Percentiles rank a stretch among this genome's conserved stretches.
Conservation (phyloP, 352 stramenopile species). For the Phytopythium mirpurense region DNA sequence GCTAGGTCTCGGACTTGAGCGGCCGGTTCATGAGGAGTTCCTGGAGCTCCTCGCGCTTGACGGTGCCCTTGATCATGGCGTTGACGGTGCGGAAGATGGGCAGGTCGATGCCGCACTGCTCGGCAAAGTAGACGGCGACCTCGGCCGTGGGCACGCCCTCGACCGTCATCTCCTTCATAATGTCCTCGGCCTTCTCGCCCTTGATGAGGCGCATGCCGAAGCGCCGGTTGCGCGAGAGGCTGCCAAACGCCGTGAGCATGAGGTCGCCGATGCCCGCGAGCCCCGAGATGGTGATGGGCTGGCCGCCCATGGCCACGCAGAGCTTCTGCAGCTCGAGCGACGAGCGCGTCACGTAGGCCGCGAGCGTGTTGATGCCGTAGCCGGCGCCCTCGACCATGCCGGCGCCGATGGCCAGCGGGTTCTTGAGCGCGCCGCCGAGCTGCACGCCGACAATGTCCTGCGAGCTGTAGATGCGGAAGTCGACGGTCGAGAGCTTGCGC, state of each 20-base stretch:
- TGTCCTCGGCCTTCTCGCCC: slow-evolving; percentile 89
- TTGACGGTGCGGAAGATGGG: slow-evolving; percentile 89
- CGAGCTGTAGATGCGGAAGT: slow-evolving; percentile 93
- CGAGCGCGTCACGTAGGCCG: slow-evolving; percentile 93
- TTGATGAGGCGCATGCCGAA: slow-evolving; percentile 95
- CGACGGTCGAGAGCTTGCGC: slow-evolving; percentile 73
- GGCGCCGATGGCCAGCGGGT: slow-evolving; percentile 95
- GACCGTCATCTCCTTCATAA: slow-evolving; percentile 87
- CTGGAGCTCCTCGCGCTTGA: slow-evolving; percentile 70
- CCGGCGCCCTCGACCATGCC: slow-evolving; percentile 97
- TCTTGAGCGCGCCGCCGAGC: slow-evolving; percentile 96
- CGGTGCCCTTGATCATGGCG: slow-evolving; percentile 77
- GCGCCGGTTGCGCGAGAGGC: slow-evolving; percentile 93
- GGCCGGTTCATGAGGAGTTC: slow-evolving; percentile 78
- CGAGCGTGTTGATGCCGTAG: slow-evolving; percentile 94
- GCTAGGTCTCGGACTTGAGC: slow-evolving; percentile 72
- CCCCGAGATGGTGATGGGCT: slow-evolving; percentile 93
- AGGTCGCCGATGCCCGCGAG: slow-evolving; percentile 92
- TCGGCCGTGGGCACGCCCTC: slow-evolving; percentile 95
- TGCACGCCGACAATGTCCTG: slow-evolving; percentile 95
- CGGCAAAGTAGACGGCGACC: slow-evolving; percentile 89
- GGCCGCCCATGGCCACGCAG: slow-evolving; percentile 91
- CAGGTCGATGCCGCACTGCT: slow-evolving; percentile 87
- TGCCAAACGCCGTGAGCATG: slow-evolving; percentile 96
- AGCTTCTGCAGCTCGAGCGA: slow-evolving; percentile 96